phyloP scores from a whole-genome alignment of 306 rosid species.

The Prunus salicina region DNA sequence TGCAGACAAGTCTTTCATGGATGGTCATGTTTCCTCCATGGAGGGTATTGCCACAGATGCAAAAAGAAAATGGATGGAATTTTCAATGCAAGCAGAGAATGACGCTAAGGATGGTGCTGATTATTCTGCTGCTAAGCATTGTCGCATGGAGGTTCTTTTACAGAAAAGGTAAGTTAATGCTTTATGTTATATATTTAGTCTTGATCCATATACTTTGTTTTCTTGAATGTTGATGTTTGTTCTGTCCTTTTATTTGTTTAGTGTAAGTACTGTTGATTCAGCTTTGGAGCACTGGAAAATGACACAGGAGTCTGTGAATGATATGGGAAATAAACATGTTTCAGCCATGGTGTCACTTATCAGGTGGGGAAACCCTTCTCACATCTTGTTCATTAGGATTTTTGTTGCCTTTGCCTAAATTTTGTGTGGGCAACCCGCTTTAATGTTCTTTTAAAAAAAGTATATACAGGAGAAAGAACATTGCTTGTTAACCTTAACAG shows the following conservation, averaged over 20 bases:
- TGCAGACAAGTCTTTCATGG: slow-evolving; percentile 68
- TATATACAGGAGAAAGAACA: not conserved
- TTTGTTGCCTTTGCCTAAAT: not conserved
- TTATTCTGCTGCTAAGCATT: slow-evolving; percentile 84
- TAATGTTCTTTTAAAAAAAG: not conserved
- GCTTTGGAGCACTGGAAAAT: slow-evolving; percentile 57
- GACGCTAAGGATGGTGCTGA: slow-evolving; percentile 69
- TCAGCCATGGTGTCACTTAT: slow-evolving; percentile 48
- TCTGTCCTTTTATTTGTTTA: slow-evolving; percentile 17
- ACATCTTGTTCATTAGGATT: not conserved
- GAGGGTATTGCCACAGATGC: slow-evolving; percentile 63
- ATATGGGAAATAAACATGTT: slow-evolving; percentile 56
- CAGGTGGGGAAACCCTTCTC: slow-evolving; percentile 45
- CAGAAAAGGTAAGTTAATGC: slow-evolving; percentile 57
- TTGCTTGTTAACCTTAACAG: not conserved
- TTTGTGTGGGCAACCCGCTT: not conserved
- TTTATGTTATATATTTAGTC: not conserved
- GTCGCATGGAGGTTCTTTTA: slow-evolving; percentile 77
- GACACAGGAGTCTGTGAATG: slow-evolving; percentile 61
- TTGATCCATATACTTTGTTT: not conserved
- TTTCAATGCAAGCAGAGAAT: slow-evolving; percentile 64
- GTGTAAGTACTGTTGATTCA: slow-evolving; percentile 54
- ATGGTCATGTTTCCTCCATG: slow-evolving; percentile 65
- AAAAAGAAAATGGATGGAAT: slow-evolving; percentile 87
- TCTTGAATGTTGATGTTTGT: slow-evolving; percentile 1